Evolutionary conservation across 345 rosid species (phyloP).

Genomic region (Citrus trifoliata): DNA sequence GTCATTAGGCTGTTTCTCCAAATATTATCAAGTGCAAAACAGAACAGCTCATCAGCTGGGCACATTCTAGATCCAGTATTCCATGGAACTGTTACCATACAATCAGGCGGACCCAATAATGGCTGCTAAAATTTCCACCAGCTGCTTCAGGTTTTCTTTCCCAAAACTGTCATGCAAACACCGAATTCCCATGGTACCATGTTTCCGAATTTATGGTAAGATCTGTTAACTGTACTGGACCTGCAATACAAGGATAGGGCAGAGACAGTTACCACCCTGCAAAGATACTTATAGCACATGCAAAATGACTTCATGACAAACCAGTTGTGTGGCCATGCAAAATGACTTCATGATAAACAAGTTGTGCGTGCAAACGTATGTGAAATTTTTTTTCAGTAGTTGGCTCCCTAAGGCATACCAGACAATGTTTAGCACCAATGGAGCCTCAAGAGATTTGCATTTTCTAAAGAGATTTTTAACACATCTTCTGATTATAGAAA

Average conservation of each 20-base stretch:
- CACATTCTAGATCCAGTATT: neutral
- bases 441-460: neutral
- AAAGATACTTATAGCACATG: neutral
- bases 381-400: neutral
- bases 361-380: neutral
- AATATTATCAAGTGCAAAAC: neutral
- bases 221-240: neutral
- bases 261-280: neutral
- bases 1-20: neutral
- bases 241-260: neutral
- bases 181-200: neutral
- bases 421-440: neutral
- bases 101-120: neutral
- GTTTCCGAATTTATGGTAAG: neutral
- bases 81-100: neutral
- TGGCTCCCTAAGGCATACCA: neutral
- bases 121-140: neutral
- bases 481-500: neutral
- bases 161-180: conserved; percentile 2
- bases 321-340: no score
- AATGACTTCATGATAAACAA: neutral
- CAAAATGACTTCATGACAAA: neutral
- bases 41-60: neutral
- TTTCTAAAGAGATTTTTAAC: neutral
- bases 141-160: neutral